Percentiles rank a stretch among this genome's conserved stretches.
Conservation (phyloP, 31 red algal genomes). For the Endocladia muricata region DNA sequence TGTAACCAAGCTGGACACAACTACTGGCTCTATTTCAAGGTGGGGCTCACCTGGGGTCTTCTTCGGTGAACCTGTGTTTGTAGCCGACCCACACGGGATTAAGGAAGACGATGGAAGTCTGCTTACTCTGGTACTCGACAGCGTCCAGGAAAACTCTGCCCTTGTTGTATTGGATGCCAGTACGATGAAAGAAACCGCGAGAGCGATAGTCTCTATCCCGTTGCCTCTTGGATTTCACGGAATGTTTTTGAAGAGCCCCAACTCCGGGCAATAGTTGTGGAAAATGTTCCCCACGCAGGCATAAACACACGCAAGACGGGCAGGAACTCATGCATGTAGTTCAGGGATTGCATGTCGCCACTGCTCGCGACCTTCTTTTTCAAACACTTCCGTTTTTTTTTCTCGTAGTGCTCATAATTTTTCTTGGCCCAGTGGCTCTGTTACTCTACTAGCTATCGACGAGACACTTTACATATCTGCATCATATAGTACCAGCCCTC, state of each 20-base stretch:
- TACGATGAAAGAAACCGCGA: slow-evolving; percentile 28
- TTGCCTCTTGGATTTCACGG: slow-evolving; percentile 58
- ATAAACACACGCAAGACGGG: not conserved
- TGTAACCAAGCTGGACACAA: slow-evolving; percentile 8
- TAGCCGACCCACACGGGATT: slow-evolving; percentile 13
- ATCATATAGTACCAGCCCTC: too few relatives aligned
- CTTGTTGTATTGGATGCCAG: slow-evolving; percentile 43
- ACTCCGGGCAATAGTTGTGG: too few relatives aligned
- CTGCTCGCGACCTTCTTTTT: not conserved
- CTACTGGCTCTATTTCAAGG: not conserved
- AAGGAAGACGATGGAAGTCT: slow-evolving; percentile 43
- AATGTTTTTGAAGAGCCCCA: too few relatives aligned
- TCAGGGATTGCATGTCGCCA: not conserved
- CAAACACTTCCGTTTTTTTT: not conserved
- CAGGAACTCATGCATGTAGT: not conserved
- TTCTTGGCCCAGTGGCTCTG: too few relatives aligned
- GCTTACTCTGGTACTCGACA: slow-evolving; percentile 16
- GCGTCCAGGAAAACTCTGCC: not conserved
- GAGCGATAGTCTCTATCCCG: slow-evolving; percentile 13
- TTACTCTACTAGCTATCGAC: too few relatives aligned
- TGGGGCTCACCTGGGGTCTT: slow-evolving; percentile 12
- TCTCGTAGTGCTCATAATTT: not conserved
- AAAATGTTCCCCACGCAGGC: too few relatives aligned
- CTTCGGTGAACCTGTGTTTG: slow-evolving; percentile 20
- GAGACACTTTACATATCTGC: too few relatives aligned